phyloP scores from a whole-genome alignment of 1,139 yeast species.

The Entelexis paramagnoliae region DNA sequence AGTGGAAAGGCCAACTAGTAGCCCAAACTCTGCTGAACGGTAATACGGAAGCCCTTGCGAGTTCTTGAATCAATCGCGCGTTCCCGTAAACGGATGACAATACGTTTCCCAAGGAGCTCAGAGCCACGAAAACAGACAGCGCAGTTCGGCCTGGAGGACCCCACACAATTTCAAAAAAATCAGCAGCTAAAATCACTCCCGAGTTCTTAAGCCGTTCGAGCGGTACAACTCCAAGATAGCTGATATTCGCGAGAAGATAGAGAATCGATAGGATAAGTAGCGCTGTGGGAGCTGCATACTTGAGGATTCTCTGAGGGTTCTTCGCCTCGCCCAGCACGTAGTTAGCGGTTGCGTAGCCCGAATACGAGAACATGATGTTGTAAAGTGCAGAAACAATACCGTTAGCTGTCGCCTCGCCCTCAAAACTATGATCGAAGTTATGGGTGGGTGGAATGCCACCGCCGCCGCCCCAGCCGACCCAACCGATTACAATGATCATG shows the following conservation, averaged over 20 bases:
- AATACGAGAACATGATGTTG: conserved; percentile 69
- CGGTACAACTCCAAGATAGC: conserved; percentile 70
- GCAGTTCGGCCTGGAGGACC: conserved; percentile 54
- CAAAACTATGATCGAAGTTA: conserved; percentile 52
- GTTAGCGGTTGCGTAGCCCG: conserved; percentile 48
- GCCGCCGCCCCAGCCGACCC: conserved; percentile 72
- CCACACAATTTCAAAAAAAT: conserved; percentile 62
- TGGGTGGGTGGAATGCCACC: conserved; percentile 40
- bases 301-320: conserved; percentile 56
- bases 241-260: conserved; percentile 57
- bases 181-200: conserved; percentile 66
- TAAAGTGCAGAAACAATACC: conserved; percentile 69
- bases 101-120: conserved; percentile 68
- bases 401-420: conserved; percentile 48
- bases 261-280: conserved; percentile 48
- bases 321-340: conserved; percentile 73
- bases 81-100: conserved; percentile 68
- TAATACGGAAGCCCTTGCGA: conserved; percentile 59
- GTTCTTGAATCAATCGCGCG: conserved; percentile 63
- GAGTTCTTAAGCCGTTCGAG: conserved; percentile 47
- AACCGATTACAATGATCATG: conserved; percentile 62
- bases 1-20: conserved; percentile 44
- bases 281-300: conserved; percentile 63
- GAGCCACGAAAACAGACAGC: conserved; percentile 58
- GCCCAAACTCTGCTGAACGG: conserved; percentile 55